Conservation (phyloP, 805 yeast species). For the Starmerella sirachaensis region DNA sequence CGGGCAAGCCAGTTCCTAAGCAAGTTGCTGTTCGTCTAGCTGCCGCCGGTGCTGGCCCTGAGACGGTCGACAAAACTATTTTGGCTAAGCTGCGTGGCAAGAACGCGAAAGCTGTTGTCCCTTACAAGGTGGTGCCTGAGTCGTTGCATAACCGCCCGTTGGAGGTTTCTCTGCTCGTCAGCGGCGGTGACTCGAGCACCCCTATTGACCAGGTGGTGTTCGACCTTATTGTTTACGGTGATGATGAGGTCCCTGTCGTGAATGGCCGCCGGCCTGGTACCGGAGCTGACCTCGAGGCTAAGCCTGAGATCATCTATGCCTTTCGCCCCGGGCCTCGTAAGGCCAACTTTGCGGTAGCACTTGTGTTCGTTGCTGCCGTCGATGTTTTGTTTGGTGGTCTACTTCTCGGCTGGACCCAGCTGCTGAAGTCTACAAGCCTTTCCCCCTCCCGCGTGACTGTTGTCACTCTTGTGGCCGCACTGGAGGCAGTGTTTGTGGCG, state of each 20-base stretch:
- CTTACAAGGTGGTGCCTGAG: slow-evolving; percentile 26
- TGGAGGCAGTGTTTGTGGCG: slow-evolving; percentile 43
- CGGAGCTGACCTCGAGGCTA: slow-evolving; percentile 28
- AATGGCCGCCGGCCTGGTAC: slow-evolving; percentile 7
- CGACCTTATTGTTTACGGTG: slow-evolving; percentile 16
- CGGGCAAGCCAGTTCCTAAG: slow-evolving; percentile 13
- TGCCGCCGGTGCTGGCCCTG: slow-evolving; percentile 3
- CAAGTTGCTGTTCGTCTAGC: slow-evolving; percentile 18
- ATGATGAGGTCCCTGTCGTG: slow-evolving; percentile 13
- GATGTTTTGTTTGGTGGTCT: slow-evolving; percentile 34
- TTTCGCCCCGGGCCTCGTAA: slow-evolving; percentile 47
- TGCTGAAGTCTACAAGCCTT: slow-evolving; percentile 1
- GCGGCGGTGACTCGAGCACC: slow-evolving; percentile 23
- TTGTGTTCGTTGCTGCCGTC: slow-evolving; percentile 38
- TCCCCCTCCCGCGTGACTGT: background rate
- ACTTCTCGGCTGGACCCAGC: slow-evolving; percentile 31
- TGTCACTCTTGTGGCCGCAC: slow-evolving; percentile 33
- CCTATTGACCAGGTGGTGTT: slow-evolving; percentile 17
- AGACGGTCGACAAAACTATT: slow-evolving; percentile 12
- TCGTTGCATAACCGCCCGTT: slow-evolving; percentile 24
- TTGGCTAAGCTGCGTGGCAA: slow-evolving; percentile 27
- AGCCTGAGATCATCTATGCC: slow-evolving; percentile 51
- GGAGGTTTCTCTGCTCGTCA: slow-evolving; percentile 23
- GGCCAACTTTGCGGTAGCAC: slow-evolving; percentile 41
- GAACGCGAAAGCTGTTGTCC: slow-evolving; percentile 25